Evolutionary conservation across 2,329 filamentous ascomycete genomes (phyloP).

Genomic region (Periglandula ipomoeae): DNA sequence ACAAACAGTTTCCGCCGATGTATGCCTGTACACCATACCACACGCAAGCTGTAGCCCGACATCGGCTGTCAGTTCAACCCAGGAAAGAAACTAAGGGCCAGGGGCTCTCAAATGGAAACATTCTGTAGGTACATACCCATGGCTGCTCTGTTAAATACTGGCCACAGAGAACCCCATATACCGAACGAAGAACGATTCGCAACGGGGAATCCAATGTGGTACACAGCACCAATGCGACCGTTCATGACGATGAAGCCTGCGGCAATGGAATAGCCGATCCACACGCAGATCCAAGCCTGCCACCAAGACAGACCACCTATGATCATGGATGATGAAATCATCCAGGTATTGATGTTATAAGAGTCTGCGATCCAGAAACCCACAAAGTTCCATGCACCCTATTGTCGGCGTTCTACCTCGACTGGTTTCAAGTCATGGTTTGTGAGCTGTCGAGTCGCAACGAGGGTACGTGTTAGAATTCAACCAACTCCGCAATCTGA

Average conservation of each 20-base stretch:
- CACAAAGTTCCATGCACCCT: slow-evolving; percentile 82
- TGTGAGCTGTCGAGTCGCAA: slow-evolving; percentile 45
- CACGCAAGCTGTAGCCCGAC: slow-evolving; percentile 52
- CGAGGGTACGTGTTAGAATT: background rate
- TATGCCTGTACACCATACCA: slow-evolving; percentile 84
- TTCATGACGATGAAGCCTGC: slow-evolving; percentile 67
- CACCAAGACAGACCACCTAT: slow-evolving; percentile 75
- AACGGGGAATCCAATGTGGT: slow-evolving; percentile 86
- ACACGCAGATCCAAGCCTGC: slow-evolving; percentile 85
- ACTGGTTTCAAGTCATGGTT: slow-evolving; percentile 79
- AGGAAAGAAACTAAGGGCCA: background rate
- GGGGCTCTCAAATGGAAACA: background rate
- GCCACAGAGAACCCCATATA: slow-evolving; percentile 84
- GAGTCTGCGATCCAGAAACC: slow-evolving; percentile 80
- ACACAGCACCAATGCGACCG: slow-evolving; percentile 74
- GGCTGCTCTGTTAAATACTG: slow-evolving; percentile 78
- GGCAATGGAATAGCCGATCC: slow-evolving; percentile 74
- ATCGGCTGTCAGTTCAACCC: background rate
- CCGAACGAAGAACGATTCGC: slow-evolving; percentile 71
- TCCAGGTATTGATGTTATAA: slow-evolving; percentile 90
- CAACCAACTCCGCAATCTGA: background rate
- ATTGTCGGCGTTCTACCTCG: slow-evolving; percentile 70
- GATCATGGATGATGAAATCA: slow-evolving; percentile 82
- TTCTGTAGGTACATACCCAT: slow-evolving; percentile 42
- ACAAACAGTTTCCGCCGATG: slow-evolving; percentile 78